Percentiles rank a stretch among this genome's conserved stretches.
Evolutionary conservation across 148 eudicot genomes (phyloP).

Genomic region (Simmondsia chinensis): DNA sequence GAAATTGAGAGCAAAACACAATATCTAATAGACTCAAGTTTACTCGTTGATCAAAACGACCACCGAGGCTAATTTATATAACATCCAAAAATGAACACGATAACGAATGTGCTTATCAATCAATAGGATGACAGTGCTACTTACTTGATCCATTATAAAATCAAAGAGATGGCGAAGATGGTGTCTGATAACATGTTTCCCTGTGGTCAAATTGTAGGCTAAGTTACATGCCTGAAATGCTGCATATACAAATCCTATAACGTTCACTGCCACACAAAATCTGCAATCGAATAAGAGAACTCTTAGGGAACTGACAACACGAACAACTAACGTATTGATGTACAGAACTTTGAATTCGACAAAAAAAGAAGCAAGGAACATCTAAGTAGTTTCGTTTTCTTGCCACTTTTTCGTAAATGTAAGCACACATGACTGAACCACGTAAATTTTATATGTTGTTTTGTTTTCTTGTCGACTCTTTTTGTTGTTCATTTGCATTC

Average conservation of each 20-base stretch:
- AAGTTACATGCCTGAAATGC: slow-evolving; percentile 61
- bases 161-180: slow-evolving; percentile 55
- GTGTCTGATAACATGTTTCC: slow-evolving; percentile 44
- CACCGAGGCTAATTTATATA: no score
- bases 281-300: slow-evolving; percentile 28
- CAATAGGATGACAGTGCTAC: slow-evolving; percentile 3
- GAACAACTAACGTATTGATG: not conserved
- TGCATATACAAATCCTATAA: slow-evolving; percentile 69
- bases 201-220: slow-evolving; percentile 31
- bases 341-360: no score
- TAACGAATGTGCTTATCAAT: not conserved
- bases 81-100: not conserved
- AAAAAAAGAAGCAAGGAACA: no score
- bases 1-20: not conserved
- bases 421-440: no score
- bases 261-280: slow-evolving; percentile 60
- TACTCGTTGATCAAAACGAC: no score
- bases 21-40: not conserved
- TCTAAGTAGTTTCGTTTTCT: no score
- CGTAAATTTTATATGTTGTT: no score
- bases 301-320: slow-evolving; percentile 1
- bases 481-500: no score
- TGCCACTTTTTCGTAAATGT: no score
- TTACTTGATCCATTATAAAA: slow-evolving; percentile 89
- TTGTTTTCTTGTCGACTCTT: no score